phyloP scores from a whole-genome alignment of 352 stramenopile genomes.

The Phytophthora parvispora region DNA sequence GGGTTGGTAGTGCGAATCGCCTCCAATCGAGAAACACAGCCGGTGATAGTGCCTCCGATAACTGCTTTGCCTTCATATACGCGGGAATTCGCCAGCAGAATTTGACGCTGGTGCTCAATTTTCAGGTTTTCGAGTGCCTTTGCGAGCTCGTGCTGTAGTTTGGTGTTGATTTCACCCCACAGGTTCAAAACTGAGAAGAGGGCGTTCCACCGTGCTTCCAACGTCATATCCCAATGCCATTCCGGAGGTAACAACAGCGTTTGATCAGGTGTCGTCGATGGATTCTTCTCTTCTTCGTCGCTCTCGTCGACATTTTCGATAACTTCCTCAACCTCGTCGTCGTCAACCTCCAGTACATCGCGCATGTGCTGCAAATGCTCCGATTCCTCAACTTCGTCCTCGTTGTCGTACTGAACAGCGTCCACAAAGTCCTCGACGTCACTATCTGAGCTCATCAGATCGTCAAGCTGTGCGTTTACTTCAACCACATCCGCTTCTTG shows the following conservation, averaged over 20 bases:
- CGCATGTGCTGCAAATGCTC: constrained; percentile 88
- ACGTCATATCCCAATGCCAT: constrained; percentile 84
- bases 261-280: constrained; percentile 26
- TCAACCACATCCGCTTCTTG: background rate
- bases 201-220: constrained; percentile 65
- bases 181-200: constrained; percentile 38
- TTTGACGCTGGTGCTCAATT: constrained; percentile 63
- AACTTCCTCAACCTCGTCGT: constrained; percentile 35
- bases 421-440: constrained; percentile 59
- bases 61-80: constrained; percentile 89
- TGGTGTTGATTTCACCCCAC: constrained; percentile 29
- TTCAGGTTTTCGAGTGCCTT: constrained; percentile 54
- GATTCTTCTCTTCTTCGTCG: constrained; percentile 44
- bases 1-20: constrained; percentile 85
- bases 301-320: constrained; percentile 30
- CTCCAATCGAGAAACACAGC: constrained; percentile 87
- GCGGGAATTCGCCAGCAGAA: constrained; percentile 69
- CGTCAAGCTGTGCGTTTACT: constrained; percentile 19
- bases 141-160: constrained; percentile 25
- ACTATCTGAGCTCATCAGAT: constrained; percentile 36
- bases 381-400: constrained; percentile 81
- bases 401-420: constrained; percentile 43
- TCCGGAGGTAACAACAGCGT: constrained; percentile 22
- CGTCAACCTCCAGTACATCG: constrained; percentile 80
- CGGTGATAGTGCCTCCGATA: constrained; percentile 90